Percentiles rank a stretch among this genome's conserved stretches.
phyloP scores from a whole-genome alignment of 306 rosid species.

The Lathyrus sativus region DNA sequence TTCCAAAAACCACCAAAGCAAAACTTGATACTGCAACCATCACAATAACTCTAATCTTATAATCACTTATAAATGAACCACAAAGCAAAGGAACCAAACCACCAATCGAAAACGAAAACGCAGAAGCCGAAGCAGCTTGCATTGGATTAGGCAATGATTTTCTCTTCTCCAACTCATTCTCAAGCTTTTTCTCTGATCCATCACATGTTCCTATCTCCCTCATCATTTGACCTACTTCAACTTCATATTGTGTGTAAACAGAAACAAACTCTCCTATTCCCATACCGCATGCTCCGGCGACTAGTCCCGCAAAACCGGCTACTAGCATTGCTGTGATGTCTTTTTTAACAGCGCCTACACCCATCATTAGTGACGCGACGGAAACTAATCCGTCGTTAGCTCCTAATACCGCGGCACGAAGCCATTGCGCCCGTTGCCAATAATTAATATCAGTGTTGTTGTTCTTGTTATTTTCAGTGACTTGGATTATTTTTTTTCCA shows the following conservation, averaged over 20 bases:
- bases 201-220: conserved; percentile 33
- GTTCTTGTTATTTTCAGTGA: background rate
- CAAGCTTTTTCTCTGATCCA: background rate
- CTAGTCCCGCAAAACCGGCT: conserved; percentile 63
- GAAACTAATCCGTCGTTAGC: conserved; percentile 71
- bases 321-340: conserved; percentile 54
- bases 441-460: conserved; percentile 19
- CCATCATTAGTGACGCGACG: conserved; percentile 67
- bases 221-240: conserved; percentile 54
- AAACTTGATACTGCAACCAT: conserved; percentile 42
- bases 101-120: conserved; percentile 42
- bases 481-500: background rate
- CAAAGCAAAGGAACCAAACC: conserved; percentile 49
- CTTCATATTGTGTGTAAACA: conserved; percentile 62
- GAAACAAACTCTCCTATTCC: conserved; percentile 72
- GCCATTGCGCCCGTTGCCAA: conserved; percentile 54
- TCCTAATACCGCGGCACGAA: conserved; percentile 63
- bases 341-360: conserved; percentile 62
- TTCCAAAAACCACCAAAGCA: conserved; percentile 52
- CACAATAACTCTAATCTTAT: conserved; percentile 38
- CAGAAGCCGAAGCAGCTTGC: conserved; percentile 56
- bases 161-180: conserved; percentile 21
- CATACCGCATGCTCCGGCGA: conserved; percentile 70
- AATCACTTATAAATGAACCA: conserved; percentile 36
- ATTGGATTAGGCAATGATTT: conserved; percentile 47